These are phyloP conservation scores for Salmacisia buchloeana DNA, from an alignment of 1,284 basidiomycete species.

Conservation along the genomic window DNA sequence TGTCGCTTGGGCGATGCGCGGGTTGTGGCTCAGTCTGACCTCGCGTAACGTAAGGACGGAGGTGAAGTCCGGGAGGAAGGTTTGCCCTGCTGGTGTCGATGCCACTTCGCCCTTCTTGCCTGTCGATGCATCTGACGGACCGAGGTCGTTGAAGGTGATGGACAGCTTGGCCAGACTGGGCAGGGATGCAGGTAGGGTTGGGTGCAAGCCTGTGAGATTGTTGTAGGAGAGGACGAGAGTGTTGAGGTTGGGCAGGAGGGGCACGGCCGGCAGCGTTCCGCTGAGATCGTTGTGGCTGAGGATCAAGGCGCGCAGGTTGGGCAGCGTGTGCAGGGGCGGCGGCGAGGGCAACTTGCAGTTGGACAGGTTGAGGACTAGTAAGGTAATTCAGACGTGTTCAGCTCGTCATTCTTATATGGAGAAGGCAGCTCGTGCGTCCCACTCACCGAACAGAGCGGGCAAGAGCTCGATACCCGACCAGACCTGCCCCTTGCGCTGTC, in stretches of 20 bases:
- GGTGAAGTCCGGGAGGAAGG: constrained; percentile 37
- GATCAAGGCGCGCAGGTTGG: constrained; percentile 38
- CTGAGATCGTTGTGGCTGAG: constrained; percentile 36
- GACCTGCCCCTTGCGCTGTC: neutral
- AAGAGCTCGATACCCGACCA: neutral
- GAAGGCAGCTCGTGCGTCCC: neutral
- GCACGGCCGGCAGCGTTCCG: constrained; percentile 22
- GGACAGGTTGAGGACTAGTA: constrained; percentile 30
- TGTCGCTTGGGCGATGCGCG: constrained; percentile 11
- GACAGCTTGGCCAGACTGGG: constrained; percentile 43
- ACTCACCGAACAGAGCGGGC: constrained; percentile 3
- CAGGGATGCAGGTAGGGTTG: constrained; percentile 30
- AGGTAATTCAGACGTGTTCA: too few relatives aligned
- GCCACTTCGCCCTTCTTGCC: constrained; percentile 7
- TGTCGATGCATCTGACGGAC: neutral
- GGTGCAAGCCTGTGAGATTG: constrained; percentile 26
- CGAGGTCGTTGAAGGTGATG: constrained; percentile 35
- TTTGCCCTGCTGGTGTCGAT: neutral
- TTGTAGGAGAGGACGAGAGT: constrained; percentile 47
- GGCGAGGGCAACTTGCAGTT: constrained; percentile 23
- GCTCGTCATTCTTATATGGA: too few relatives aligned
- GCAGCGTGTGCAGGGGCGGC: constrained; percentile 20
- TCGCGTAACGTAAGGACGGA: constrained; percentile 35
- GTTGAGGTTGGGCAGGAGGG: constrained; percentile 44
- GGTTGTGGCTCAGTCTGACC: constrained; percentile 38